A percentile compares a stretch with the other conserved stretches of the same genome.
These are phyloP conservation scores for Wickerhamomyces queroliae DNA, from an alignment of 805 yeast genomes.

Conservation along the genomic window DNA sequence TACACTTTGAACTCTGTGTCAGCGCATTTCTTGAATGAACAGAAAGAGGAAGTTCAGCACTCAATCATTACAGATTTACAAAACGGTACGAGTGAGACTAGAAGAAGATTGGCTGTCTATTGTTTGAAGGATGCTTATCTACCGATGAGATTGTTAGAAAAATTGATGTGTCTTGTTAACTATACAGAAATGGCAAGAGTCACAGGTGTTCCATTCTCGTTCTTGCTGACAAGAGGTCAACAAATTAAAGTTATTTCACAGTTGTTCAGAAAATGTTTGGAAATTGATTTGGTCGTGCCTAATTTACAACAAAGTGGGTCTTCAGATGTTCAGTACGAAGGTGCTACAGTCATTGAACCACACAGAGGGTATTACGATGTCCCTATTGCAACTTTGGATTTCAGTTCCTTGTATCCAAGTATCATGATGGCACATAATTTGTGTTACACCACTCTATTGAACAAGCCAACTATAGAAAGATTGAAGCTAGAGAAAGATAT, in stretches of 20 bases:
- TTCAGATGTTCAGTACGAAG: slow-evolving; percentile 90
- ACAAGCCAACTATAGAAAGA: slow-evolving; percentile 60
- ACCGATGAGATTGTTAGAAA: slow-evolving; percentile 83
- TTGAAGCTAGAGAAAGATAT: slow-evolving; percentile 57
- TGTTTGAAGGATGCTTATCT: slow-evolving; percentile 95
- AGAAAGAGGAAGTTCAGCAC: slow-evolving; percentile 97
- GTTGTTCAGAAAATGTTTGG: slow-evolving; percentile 85
- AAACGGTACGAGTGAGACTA: slow-evolving; percentile 85
- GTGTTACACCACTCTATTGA: slow-evolving; percentile 87
- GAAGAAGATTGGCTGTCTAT: slow-evolving; percentile 93
- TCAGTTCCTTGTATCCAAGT: slow-evolving; percentile 95
- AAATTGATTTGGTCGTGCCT: slow-evolving; percentile 84
- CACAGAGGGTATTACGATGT: slow-evolving; percentile 91
- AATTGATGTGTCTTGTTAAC: slow-evolving; percentile 92
- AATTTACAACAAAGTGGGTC: slow-evolving; percentile 75
- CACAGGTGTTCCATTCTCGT: slow-evolving; percentile 96
- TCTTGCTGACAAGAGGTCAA: slow-evolving; percentile 85
- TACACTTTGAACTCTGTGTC: slow-evolving; percentile 94
- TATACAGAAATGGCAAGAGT: slow-evolving; percentile 99
- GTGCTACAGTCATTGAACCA: slow-evolving; percentile 99
- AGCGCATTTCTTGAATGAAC: slow-evolving; percentile 89
- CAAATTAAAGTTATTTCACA: slow-evolving; percentile 97
- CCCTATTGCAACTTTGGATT: slow-evolving; percentile 97
- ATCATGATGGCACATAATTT: slow-evolving; percentile 99
- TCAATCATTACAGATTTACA: slow-evolving; percentile 93